Evolutionary conservation across 805 yeast species (phyloP).

Genomic region (Barnettozyma wickerhamii): DNA sequence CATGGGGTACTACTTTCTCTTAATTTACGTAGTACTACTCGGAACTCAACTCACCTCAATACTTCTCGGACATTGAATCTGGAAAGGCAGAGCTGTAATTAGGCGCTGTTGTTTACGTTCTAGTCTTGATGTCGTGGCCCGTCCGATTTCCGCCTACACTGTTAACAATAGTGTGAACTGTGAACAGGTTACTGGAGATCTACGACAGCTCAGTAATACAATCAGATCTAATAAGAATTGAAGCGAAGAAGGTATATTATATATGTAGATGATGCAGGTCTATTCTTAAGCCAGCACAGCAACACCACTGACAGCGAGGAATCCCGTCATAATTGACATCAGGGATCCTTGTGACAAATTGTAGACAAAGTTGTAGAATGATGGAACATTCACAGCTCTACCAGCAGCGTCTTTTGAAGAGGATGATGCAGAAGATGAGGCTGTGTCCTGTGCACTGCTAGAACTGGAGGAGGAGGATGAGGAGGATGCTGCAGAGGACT

Average conservation of each 20-base stretch:
- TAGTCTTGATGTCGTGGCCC: too few relatives aligned
- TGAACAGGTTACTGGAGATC: too few relatives aligned
- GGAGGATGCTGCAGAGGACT: conserved; percentile 21
- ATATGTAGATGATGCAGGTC: not conserved
- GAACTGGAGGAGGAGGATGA: conserved; percentile 23
- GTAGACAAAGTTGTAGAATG: conserved; percentile 13
- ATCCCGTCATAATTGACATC: conserved; percentile 5
- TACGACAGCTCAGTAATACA: conserved; percentile 10
- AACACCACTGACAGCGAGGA: conserved; percentile 9
- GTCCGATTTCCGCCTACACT: too few relatives aligned
- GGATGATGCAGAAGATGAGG: conserved; percentile 23
- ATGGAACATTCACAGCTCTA: conserved; percentile 19
- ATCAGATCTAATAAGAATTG: too few relatives aligned
- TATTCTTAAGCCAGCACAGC: conserved; percentile 11
- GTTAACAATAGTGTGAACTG: too few relatives aligned
- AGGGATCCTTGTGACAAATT: conserved; percentile 8
- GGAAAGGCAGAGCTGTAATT: too few relatives aligned
- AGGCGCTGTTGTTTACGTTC: too few relatives aligned
- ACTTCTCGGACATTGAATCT: too few relatives aligned
- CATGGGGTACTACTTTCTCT: not conserved
- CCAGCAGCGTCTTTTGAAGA: conserved; percentile 24
- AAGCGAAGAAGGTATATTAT: too few relatives aligned
- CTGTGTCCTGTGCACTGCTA: conserved; percentile 17
- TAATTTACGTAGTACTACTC: too few relatives aligned
- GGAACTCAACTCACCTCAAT: too few relatives aligned